These are phyloP conservation scores for Boechera retrofracta DNA, from an alignment of 345 rosid genomes.

Conservation along the genomic window DNA sequence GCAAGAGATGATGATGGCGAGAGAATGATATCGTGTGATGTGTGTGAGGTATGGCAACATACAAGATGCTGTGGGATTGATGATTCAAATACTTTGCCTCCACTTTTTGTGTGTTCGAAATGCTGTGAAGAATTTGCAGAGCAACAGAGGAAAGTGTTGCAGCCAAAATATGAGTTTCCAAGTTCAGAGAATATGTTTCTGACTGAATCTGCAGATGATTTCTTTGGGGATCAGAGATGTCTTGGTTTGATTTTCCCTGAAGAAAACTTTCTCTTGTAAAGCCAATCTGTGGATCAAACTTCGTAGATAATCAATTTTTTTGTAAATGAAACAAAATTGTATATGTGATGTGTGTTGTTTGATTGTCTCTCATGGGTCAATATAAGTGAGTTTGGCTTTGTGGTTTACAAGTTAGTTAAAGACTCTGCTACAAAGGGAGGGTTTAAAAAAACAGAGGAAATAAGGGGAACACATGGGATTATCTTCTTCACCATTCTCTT, in stretches of 20 bases:
- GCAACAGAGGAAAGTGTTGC: constrained; percentile 42
- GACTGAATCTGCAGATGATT: constrained; percentile 20
- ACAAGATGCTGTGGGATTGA: constrained; percentile 77
- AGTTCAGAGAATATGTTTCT: constrained; percentile 45
- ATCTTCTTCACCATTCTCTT: too few species aligned
- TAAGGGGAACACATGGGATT: not conserved
- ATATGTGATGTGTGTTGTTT: not conserved
- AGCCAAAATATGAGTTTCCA: constrained; percentile 46
- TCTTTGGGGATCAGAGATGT: constrained; percentile 28
- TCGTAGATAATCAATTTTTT: constrained; percentile 11
- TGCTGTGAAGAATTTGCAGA: constrained; percentile 64
- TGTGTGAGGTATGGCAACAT: constrained; percentile 93
- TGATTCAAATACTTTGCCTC: constrained; percentile 70
- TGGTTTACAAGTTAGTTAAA: not conserved
- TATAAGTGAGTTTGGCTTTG: not conserved
- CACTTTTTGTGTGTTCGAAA: constrained; percentile 67
- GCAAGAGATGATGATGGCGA: constrained; percentile 92
- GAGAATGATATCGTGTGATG: constrained; percentile 86
- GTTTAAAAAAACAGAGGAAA: not conserved
- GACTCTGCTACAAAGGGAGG: not conserved
- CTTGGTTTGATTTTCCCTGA: constrained; percentile 39
- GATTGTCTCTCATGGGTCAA: not conserved
- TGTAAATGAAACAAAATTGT: not conserved
- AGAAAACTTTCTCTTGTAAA: constrained; percentile 33
- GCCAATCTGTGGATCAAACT: constrained; percentile 17